Evolutionary conservation across 164 flowering plant genomes (phyloP).

Genomic region (Umbilicus rupestris): DNA sequence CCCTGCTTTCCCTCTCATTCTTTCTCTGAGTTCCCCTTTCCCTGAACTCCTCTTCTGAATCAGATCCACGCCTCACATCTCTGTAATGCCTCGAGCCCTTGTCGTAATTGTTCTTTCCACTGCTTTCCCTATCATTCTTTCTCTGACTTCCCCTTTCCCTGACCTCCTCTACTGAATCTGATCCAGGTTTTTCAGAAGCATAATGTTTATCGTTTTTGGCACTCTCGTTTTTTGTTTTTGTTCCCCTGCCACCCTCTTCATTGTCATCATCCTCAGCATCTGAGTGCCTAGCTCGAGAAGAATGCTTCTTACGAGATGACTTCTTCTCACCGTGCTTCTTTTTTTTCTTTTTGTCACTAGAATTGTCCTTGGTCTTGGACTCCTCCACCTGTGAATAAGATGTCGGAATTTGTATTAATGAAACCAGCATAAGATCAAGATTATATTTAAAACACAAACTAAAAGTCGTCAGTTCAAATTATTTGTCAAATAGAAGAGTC

Average conservation of each 20-base stretch:
- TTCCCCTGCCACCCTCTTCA: conserved; percentile 16
- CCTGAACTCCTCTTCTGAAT: conserved; percentile 21
- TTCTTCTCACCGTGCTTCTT: conserved; percentile 28
- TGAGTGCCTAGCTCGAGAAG: conserved; percentile 23
- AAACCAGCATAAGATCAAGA: background rate
- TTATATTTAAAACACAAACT: background rate
- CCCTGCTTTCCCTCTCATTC: conserved; percentile 12
- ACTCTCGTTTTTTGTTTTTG: conserved; percentile 8
- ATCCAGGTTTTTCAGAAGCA: conserved; percentile 12
- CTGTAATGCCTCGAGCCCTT: background rate
- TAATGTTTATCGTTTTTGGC: conserved; percentile 14
- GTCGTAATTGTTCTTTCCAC: conserved; percentile 14
- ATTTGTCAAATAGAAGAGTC: background rate
- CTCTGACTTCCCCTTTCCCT: conserved; percentile 13
- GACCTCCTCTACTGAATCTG: conserved; percentile 15
- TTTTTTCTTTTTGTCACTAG: conserved; percentile 16
- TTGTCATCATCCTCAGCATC: conserved; percentile 20
- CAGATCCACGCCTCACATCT: conserved; percentile 7
- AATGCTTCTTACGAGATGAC: conserved; percentile 27
- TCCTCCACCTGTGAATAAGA: conserved; percentile 35
- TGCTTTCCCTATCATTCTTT: conserved; percentile 13
- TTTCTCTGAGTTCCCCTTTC: conserved; percentile 13
- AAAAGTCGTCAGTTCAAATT: background rate
- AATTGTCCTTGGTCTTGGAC: conserved; percentile 27
- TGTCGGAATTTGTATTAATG: background rate